Evolutionary conservation across 2,329 filamentous ascomycete species (phyloP), one percentile per base, ranked within the genome.

Genomic region (Phialocephala subalpina): DNA sequence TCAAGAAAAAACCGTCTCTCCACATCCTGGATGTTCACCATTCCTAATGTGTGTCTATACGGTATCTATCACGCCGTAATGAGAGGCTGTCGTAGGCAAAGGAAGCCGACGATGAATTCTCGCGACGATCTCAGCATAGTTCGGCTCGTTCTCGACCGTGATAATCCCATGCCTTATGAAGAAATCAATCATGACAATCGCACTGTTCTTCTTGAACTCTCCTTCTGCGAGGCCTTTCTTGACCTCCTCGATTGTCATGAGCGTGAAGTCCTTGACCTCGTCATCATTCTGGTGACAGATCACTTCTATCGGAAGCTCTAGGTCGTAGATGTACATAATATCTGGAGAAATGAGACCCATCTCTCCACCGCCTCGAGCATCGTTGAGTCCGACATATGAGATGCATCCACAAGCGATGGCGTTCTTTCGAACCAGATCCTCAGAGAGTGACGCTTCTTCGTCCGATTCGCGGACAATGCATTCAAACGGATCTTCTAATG

Each of bases 131-230:
- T 93, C 89, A 56, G 91, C 80, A 75, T 90, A 96, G 70, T 92
- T 85, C 61, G 80, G 81, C 79, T 97, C 92, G 64, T 88, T 90
- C 75, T 93, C 92, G 0, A 85, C 79, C 1, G 88, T 94, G 66
- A 97, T 75, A 58, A 93, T 82, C 0, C 92, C 92, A 77, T 94
- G 92, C 27, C 93, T 81, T 55, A 97, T 81, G 72, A 97, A 87
- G 77, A 97, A 97, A 74, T 97, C 93, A 57, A 96, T 82, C 80
- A 95, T 82, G 57, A 95, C 89, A 35, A 91, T 76, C 29, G 91
- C 89, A 72, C 92, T 93, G 73, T 97, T 96, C 0, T 93, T 90
- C 82, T 97, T 97, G 80, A 97, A 97, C 76, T 93, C 87, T 2
- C 88, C 88, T 18, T 81, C 81, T 20, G 82, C 78, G 81, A 97